Evolutionary conservation across 2,329 filamentous ascomycete species (phyloP).

Genomic region (Diaporthe citri): DNA sequence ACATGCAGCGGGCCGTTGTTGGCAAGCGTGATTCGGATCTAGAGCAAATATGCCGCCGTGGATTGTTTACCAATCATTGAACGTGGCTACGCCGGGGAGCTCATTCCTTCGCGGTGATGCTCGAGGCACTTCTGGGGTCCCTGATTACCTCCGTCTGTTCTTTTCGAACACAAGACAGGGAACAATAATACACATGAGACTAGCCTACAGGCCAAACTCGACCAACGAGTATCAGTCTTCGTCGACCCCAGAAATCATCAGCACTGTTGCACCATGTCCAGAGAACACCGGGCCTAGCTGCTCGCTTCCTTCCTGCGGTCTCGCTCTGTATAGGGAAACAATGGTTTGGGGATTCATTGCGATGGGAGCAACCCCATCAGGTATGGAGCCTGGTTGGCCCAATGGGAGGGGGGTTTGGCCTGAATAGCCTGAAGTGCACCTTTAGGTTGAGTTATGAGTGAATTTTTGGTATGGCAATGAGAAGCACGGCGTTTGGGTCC

Average conservation of each 20-base stretch:
- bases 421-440: background rate
- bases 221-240: background rate
- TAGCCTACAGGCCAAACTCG: background rate
- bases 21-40: background rate
- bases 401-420: background rate
- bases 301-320: background rate
- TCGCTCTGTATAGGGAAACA: background rate
- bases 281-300: background rate
- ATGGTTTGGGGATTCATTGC: background rate
- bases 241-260: background rate
- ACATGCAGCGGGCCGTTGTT: background rate
- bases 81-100: background rate
- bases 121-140: background rate
- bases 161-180: background rate
- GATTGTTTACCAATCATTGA: background rate
- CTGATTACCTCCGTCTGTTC: background rate
- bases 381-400: background rate
- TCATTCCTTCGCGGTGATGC: background rate
- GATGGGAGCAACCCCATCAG: background rate
- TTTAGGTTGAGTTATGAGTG: background rate
- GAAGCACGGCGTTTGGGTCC: conserved; percentile 31
- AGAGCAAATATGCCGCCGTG: background rate
- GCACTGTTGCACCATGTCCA: background rate
- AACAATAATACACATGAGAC: background rate
- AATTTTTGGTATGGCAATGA: conserved; percentile 10